phyloP scores from a whole-genome alignment of 345 rosid genomes.

The Salix viminalis region DNA sequence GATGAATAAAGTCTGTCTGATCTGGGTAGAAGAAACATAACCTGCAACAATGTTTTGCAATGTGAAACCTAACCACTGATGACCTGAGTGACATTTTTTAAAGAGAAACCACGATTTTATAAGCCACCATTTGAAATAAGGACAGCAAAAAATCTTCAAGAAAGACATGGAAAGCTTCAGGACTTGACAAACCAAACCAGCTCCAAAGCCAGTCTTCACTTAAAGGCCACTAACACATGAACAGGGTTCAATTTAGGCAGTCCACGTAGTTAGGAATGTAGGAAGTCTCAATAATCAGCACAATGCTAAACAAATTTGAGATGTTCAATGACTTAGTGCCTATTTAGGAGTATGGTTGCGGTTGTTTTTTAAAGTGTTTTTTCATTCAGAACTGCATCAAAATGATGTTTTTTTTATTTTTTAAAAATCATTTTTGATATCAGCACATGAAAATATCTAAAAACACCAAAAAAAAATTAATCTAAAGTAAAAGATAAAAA shows the following conservation, averaged over 20 bases:
- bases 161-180: conserved; percentile 74
- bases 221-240: conserved; percentile 48
- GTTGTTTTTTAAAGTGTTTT: no score
- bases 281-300: conserved; percentile 80
- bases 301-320: conserved; percentile 84
- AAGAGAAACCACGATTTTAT: conserved; percentile 86
- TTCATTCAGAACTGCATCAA: no score
- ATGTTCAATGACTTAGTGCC: conserved; percentile 74
- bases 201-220: conserved; percentile 88
- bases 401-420: no score
- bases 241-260: conserved; percentile 87
- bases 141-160: conserved; percentile 64
- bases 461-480: no score
- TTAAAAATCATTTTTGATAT: no score
- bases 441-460: no score
- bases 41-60: conserved; percentile 54
- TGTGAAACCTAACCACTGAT: conserved; percentile 95
- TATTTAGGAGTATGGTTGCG: no score
- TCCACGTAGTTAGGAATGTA: conserved; percentile 87
- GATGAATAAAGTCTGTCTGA: no score
- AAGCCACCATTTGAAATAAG: conserved; percentile 46
- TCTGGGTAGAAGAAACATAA: no score
- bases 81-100: conserved; percentile 86
- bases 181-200: conserved; percentile 69
- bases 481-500: no score